Evolutionary conservation across 331 rosid species (phyloP).

Genomic region (Cydonia oblonga): DNA sequence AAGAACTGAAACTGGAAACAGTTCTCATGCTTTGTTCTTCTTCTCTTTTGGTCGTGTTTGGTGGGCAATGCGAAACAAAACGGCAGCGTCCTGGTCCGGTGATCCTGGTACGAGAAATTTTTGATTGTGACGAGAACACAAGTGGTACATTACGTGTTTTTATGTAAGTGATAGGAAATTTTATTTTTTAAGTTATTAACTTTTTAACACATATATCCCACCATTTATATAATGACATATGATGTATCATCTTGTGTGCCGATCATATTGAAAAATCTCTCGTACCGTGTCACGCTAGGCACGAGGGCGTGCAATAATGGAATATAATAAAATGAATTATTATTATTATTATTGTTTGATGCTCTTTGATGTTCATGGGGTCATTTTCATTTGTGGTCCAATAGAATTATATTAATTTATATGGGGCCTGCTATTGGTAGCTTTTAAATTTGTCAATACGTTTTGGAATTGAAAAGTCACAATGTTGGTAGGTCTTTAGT

Average conservation of each 20-base stretch:
- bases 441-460: not conserved
- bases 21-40: not conserved
- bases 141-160: no score
- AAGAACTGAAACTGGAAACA: not conserved
- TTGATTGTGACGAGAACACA: no score
- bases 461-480: not conserved
- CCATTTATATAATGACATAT: no score
- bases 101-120: not conserved
- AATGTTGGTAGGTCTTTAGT: not conserved
- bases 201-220: no score
- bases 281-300: not conserved
- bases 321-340: not conserved
- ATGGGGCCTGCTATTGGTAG: not conserved
- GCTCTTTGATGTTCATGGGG: not conserved
- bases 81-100: not conserved
- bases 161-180: no score
- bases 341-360: not conserved
- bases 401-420: not conserved
- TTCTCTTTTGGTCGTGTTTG: not conserved
- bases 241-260: no score
- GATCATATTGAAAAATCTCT: no score
- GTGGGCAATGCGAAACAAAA: slow-evolving; percentile 4
- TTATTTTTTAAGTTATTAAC: no score
- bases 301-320: not conserved
- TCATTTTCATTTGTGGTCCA: slow-evolving; percentile 11